These are phyloP conservation scores for Scytalidium sp. DNA, from an alignment of 2,329 filamentous ascomycete genomes.

Conservation along the genomic window DNA sequence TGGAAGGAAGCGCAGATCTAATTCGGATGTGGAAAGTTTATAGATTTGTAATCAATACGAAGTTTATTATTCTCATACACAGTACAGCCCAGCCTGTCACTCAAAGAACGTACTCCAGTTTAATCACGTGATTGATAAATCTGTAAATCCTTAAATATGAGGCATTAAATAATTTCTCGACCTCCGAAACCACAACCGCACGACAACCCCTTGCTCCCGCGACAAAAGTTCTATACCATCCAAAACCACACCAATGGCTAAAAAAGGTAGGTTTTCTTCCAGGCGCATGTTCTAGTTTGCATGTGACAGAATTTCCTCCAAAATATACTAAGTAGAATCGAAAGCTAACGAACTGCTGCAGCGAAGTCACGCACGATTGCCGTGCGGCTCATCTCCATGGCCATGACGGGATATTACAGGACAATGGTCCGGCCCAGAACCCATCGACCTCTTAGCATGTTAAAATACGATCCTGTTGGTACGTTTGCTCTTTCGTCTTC, in stretches of 20 bases:
- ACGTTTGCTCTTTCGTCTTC: conserved; percentile 29
- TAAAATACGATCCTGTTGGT: conserved; percentile 99
- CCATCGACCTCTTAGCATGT: conserved; percentile 85
- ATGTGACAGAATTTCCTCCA: no score
- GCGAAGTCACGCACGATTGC: conserved; percentile 84
- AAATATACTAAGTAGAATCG: background rate
- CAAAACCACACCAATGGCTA: background rate
- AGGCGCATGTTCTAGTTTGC: no score
- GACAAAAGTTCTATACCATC: background rate
- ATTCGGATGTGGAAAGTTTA: no score
- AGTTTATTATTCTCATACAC: no score
- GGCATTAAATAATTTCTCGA: background rate
- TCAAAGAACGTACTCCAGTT: no score
- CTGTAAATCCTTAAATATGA: background rate
- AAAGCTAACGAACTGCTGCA: conserved; percentile 7
- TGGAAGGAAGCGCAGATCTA: no score
- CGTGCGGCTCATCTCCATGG: conserved; percentile 96
- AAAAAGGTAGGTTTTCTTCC: background rate
- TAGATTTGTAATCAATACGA: background rate
- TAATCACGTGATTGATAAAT: no score
- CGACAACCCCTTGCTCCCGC: conserved; percentile 1
- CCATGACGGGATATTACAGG: conserved; percentile 97
- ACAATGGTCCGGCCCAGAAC: conserved; percentile 80
- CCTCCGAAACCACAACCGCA: background rate
- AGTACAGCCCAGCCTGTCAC: no score